Conservation (phyloP, 2,329 filamentous ascomycete genomes). For the Mycosphaerelloides madeirae region DNA sequence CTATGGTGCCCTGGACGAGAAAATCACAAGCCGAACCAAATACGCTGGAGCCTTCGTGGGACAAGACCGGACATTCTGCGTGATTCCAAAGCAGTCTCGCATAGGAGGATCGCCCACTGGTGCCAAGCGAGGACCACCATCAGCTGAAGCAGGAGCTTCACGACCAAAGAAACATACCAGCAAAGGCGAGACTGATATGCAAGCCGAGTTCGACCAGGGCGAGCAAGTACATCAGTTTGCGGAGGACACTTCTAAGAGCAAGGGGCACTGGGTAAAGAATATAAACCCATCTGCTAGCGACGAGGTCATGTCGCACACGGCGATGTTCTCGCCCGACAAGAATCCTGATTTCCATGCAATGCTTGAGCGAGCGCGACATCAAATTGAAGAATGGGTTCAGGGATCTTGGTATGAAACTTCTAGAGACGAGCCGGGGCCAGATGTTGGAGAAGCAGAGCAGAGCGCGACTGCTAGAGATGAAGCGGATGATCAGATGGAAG, state of each 20-base stretch:
- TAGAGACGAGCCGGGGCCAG: constrained; percentile 3
- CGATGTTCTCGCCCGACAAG: constrained; percentile 67
- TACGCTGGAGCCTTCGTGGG: constrained; percentile 52
- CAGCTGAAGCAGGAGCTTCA: constrained; percentile 1
- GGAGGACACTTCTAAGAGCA: constrained; percentile 28
- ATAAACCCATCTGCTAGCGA: constrained; percentile 75
- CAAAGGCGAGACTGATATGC: constrained; percentile 22
- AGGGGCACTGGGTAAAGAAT: constrained; percentile 61
- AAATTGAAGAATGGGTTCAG: constrained; percentile 59
- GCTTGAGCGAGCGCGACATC: constrained; percentile 58
- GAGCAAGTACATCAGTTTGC: constrained; percentile 33
- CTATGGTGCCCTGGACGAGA: constrained; percentile 76
- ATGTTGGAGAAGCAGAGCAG: background rate
- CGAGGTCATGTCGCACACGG: constrained; percentile 76
- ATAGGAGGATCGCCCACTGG: constrained; percentile 19
- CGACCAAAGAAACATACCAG: constrained; percentile 9
- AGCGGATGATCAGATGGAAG: no score
- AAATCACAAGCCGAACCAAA: constrained; percentile 46
- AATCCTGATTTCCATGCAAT: constrained; percentile 70
- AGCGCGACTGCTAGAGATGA: background rate
- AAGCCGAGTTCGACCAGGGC: constrained; percentile 30
- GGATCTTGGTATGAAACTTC: constrained; percentile 28
- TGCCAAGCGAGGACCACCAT: constrained; percentile 20
- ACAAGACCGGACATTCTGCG: constrained; percentile 52
- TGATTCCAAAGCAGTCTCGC: constrained; percentile 59